Base-by-base conservation (phyloP, 208 protist genomes). In the Spongospora subterranea region DNA sequence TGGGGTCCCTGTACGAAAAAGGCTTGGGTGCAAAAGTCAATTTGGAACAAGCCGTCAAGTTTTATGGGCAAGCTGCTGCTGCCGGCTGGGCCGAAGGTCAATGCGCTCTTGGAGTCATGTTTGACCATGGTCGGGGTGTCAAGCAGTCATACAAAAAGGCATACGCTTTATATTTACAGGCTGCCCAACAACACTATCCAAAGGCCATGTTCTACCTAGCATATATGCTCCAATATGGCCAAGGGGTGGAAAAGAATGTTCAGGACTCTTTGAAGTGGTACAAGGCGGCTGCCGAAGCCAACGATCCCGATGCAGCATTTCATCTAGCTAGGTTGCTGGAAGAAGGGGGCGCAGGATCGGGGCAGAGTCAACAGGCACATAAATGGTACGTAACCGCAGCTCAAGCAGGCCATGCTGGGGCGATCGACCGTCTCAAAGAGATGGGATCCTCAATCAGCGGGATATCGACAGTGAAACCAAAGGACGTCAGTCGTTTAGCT, bases 291-390 rank as follows among this genome's bases (percentile, higher is more conserved):
- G 88, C 88, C 35, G 88, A 90, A 77, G 66, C 6, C 20, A 91
- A 91, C 24, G 40, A 93, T 43, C 11, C 32, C 1, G 88, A 91
- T 17, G 41, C 92, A 0, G 88, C 89, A 45, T 93, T 92, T n/a
- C n/a, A 89, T 0, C 24, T 93, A 43, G 92, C 76, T n/a, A 88
- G 77, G 20, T 40, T 39, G 0, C 93, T 53, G 29, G 17, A 46
- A 17, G 0, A 53, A 11, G 92, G 91, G 41, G 32, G 46, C 17
- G 71, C 71, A n/a, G 71, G 6, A 45, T 43, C n/a, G 71, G 40
- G 71, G 6, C 20, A 65, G 20, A 29, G 20, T 17, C 20, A 29
- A 17, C n/a, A 35, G n/a, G 71, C 71, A 40, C 71, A 43, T 20
- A 82, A 82, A 35, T 82, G 71, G 71, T 82, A 82, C n/a, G 35